phyloP scores from a whole-genome alignment of 2,329 filamentous ascomycete genomes.

The Fulvia fulva region DNA sequence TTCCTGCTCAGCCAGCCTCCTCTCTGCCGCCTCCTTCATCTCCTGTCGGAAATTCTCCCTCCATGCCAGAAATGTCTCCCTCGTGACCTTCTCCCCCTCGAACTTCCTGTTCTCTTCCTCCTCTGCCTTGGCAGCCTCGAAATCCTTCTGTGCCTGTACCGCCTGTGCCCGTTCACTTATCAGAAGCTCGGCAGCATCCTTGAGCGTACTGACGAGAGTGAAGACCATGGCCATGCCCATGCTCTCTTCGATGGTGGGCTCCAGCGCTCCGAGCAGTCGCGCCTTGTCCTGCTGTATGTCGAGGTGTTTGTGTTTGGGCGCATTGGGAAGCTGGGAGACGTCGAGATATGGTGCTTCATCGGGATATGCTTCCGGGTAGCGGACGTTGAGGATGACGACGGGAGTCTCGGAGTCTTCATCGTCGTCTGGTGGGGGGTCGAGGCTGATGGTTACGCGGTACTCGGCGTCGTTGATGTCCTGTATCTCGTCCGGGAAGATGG shows the following conservation, averaged over 20 bases:
- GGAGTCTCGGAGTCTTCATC: conserved; percentile 58
- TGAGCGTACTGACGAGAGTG: conserved; percentile 78
- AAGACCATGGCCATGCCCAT: conserved; percentile 98
- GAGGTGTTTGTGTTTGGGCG: conserved; percentile 66
- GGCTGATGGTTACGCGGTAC: conserved; percentile 78
- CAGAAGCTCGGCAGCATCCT: conserved; percentile 85
- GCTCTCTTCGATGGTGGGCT: conserved; percentile 81
- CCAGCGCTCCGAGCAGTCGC: conserved; percentile 64
- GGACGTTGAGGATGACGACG: conserved; percentile 74
- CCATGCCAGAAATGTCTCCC: conserved; percentile 82
- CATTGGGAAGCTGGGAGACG: conserved; percentile 68
- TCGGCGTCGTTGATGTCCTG: conserved; percentile 89
- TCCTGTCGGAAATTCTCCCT: conserved; percentile 72
- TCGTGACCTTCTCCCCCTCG: conserved; percentile 82
- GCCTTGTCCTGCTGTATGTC: conserved; percentile 77
- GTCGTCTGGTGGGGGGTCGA: conserved; percentile 56
- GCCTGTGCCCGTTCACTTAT: conserved; percentile 69
- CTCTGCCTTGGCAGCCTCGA: conserved; percentile 62
- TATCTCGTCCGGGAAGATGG: conserved; percentile 97
- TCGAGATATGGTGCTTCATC: conserved; percentile 81
- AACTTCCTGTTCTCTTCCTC: conserved; percentile 96
- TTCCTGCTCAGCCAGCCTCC: conserved; percentile 60
- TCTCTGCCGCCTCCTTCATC: conserved; percentile 67
- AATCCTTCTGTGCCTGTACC: conserved; percentile 51
- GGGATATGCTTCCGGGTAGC: conserved; percentile 86